Evolutionary conservation across 768 basidiomycete species (phyloP).

Genomic region (Panellus pusillus): DNA sequence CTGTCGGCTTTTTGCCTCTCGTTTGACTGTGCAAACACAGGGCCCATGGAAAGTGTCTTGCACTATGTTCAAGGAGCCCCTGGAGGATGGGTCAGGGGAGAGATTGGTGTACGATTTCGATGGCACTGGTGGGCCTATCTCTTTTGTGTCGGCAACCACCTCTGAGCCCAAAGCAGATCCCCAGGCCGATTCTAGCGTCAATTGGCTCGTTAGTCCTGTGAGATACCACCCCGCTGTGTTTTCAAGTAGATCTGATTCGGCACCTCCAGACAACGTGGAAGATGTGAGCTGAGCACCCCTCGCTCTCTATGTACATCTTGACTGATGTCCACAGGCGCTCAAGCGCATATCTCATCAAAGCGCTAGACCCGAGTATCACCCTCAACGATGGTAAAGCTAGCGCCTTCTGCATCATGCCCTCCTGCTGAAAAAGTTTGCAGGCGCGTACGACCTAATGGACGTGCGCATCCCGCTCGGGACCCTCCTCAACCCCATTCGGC

Average conservation of each 20-base stretch:
- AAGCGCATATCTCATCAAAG: conserved; percentile 28
- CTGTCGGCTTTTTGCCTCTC: too few relatives aligned
- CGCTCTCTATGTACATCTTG: neutral
- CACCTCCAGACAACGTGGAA: conserved; percentile 14
- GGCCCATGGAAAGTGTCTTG: conserved; percentile 21
- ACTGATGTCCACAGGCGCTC: conserved; percentile 14
- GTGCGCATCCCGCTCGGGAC: conserved; percentile 29
- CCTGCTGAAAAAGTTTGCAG: neutral
- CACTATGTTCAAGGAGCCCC: conserved; percentile 27
- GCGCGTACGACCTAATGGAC: conserved; percentile 31
- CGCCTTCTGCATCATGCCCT: neutral
- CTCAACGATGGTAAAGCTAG: conserved; percentile 26
- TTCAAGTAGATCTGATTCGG: neutral
- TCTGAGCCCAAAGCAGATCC: conserved; percentile 8
- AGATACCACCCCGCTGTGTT: neutral
- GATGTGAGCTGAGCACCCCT: conserved; percentile 6
- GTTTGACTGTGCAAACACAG: neutral
- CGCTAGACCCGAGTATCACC: conserved; percentile 30
- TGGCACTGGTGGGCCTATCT: conserved; percentile 22
- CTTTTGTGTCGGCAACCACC: neutral
- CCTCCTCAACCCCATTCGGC: conserved; percentile 29
- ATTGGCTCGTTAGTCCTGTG: conserved; percentile 21
- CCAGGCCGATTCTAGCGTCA: conserved; percentile 20
- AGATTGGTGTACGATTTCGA: conserved; percentile 30
- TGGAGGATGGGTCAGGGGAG: conserved; percentile 23